Evolutionary conservation across 2,329 filamentous ascomycete genomes (phyloP).

Genomic region (Curvularia lunata): DNA sequence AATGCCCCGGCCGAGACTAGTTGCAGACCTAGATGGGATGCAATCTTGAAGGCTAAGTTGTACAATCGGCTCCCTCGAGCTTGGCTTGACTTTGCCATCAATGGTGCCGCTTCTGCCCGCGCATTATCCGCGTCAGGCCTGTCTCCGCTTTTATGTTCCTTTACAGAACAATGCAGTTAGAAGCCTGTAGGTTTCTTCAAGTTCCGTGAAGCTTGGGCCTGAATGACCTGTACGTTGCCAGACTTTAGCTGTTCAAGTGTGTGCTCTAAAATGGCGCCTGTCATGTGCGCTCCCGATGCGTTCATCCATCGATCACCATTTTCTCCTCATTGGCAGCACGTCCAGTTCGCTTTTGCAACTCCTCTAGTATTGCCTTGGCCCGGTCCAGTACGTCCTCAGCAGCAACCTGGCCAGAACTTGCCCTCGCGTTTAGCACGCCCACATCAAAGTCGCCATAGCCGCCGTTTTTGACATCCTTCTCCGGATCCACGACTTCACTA

Average conservation of each 20-base stretch:
- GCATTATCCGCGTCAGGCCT: neutral
- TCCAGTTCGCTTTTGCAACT: conserved; percentile 29
- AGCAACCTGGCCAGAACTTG: conserved; percentile 80
- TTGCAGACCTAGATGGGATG: neutral
- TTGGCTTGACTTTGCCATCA: neutral
- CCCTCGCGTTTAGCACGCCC: conserved; percentile 87
- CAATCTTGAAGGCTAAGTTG: neutral
- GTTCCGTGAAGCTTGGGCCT: neutral
- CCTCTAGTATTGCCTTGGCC: conserved; percentile 62
- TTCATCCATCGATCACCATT: conserved; percentile 32
- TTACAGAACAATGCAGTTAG: neutral
- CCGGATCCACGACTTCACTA: conserved; percentile 25
- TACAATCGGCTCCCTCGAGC: neutral
- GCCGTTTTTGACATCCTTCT: conserved; percentile 50
- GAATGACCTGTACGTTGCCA: neutral
- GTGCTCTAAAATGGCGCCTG: neutral
- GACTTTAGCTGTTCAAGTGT: neutral
- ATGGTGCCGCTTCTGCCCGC: neutral
- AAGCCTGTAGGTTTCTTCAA: too few relatives aligned
- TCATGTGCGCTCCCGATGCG: neutral
- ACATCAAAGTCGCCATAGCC: conserved; percentile 71
- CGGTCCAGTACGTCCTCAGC: conserved; percentile 79
- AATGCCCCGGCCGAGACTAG: neutral
- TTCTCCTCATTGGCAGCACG: conserved; percentile 19
- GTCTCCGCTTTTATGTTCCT: neutral